These are phyloP conservation scores for Ophiostoma australiae DNA, from an alignment of 2,329 filamentous ascomycete genomes.

Conservation along the genomic window DNA sequence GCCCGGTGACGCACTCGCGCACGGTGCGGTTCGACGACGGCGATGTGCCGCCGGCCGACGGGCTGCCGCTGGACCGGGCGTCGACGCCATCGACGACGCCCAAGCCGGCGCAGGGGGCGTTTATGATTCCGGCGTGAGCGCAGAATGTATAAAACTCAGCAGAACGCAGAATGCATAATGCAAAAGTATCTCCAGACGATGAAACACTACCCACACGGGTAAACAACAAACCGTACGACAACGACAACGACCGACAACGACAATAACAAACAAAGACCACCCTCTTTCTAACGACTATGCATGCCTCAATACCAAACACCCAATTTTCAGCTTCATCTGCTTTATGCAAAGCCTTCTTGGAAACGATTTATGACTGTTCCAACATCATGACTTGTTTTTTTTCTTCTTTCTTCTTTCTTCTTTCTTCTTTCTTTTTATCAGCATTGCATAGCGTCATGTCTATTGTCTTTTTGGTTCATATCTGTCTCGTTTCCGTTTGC, in stretches of 20 bases:
- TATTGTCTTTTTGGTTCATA: not conserved
- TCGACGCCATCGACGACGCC: not conserved
- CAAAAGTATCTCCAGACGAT: not conserved
- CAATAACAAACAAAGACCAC: not conserved
- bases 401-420: constrained; percentile 16
- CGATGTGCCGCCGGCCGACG: constrained; percentile 6
- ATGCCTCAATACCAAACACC: not conserved
- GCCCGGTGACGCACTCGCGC: constrained; percentile 12
- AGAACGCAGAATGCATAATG: not conserved
- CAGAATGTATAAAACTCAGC: constrained; percentile 11
- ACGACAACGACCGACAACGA: not conserved
- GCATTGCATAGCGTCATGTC: constrained; percentile 5
- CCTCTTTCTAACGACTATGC: not conserved
- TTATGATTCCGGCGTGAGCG: not conserved
- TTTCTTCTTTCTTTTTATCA: constrained; percentile 7
- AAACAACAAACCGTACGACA: constrained; percentile 4
- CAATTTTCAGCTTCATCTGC: not conserved
- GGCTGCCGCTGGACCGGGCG: not conserved
- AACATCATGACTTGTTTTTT: constrained; percentile 13
- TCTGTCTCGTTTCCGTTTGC: not conserved
- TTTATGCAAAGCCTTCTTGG: constrained; percentile 9
- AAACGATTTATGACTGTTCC: constrained; percentile 11
- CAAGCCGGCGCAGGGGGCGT: constrained; percentile 1
- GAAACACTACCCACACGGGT: not conserved
- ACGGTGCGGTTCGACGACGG: constrained; percentile 14